These are phyloP conservation scores for Diospyros kaki DNA, from an alignment of 148 eudicot species.

Conservation along the genomic window DNA sequence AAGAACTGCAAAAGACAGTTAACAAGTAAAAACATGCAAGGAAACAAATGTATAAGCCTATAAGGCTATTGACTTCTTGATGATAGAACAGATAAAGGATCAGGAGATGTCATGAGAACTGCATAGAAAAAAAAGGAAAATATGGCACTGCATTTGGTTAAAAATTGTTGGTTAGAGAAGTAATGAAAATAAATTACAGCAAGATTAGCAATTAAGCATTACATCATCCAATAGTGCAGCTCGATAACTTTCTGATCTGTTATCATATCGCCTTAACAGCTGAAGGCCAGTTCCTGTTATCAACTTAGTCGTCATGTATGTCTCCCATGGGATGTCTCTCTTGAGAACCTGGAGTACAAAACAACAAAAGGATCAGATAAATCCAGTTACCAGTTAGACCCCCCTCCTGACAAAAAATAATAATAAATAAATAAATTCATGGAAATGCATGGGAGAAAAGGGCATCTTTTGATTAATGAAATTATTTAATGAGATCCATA, in stretches of 20 bases:
- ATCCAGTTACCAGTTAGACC: not conserved
- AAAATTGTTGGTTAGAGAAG: not conserved
- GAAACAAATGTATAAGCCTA: not conserved
- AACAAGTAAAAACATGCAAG: not conserved
- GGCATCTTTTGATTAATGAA: not conserved
- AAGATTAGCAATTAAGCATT: conserved; percentile 17
- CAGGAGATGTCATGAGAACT: not conserved
- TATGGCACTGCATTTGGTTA: not conserved
- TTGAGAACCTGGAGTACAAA: conserved; percentile 52
- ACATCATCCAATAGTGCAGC: conserved; percentile 88
- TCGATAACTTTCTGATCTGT: conserved; percentile 65
- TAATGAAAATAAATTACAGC: not conserved
- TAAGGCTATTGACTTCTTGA: not conserved
- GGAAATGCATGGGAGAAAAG: no score
- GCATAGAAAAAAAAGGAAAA: not conserved
- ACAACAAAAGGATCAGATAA: conserved; percentile 8
- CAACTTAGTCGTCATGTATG: conserved; percentile 90
- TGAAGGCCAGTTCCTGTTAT: conserved; percentile 85
- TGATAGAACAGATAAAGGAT: not conserved
- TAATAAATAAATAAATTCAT: not conserved
- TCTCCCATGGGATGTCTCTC: conserved; percentile 99
- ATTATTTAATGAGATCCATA: not conserved
- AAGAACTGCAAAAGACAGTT: not conserved
- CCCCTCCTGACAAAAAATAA: no score
- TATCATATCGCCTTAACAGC: conserved; percentile 85